Evolutionary conservation across 2,329 filamentous ascomycete genomes (phyloP).

Genomic region (Zymoseptoria ardabiliae): DNA sequence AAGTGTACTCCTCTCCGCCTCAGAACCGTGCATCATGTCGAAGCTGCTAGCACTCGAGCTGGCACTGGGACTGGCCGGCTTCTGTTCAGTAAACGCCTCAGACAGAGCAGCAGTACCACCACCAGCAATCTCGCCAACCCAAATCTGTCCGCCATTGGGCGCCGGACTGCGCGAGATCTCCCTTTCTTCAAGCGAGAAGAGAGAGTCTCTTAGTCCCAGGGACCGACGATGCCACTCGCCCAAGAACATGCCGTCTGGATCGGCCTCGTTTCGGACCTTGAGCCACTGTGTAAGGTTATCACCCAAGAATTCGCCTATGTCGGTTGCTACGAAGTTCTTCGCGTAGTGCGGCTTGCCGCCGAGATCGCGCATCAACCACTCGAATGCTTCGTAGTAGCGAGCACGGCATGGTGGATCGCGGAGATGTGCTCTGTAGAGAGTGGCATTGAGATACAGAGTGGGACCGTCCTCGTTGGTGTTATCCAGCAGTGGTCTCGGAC

Average conservation of each 20-base stretch:
- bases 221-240: slow-evolving; percentile 81
- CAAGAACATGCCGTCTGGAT: slow-evolving; percentile 79
- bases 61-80: slow-evolving; percentile 21
- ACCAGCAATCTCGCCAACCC: slow-evolving; percentile 23
- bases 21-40: slow-evolving; percentile 40
- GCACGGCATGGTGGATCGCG: slow-evolving; percentile 67
- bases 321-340: slow-evolving; percentile 69
- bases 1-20: slow-evolving; percentile 32
- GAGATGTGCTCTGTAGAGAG: slow-evolving; percentile 75
- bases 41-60: slow-evolving; percentile 35
- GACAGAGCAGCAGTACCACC: slow-evolving; percentile 10
- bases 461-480: slow-evolving; percentile 61
- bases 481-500: slow-evolving; percentile 60
- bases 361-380: slow-evolving; percentile 81
- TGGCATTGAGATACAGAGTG: slow-evolving; percentile 83
- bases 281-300: slow-evolving; percentile 60
- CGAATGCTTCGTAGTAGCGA: slow-evolving; percentile 82
- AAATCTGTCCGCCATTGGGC: slow-evolving; percentile 38
- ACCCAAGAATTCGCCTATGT: slow-evolving; percentile 62
- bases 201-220: slow-evolving; percentile 41
- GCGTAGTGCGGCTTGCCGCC: slow-evolving; percentile 84
- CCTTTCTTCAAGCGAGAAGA: slow-evolving; percentile 38
- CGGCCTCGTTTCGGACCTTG: slow-evolving; percentile 59
- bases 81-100: slow-evolving; percentile 23
- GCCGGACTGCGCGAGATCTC: slow-evolving; percentile 31